Evolutionary conservation across 371 early-diverging fungal species (phyloP), one percentile per base, ranked within the genome.

Genomic region (Mortierella sp.): DNA sequence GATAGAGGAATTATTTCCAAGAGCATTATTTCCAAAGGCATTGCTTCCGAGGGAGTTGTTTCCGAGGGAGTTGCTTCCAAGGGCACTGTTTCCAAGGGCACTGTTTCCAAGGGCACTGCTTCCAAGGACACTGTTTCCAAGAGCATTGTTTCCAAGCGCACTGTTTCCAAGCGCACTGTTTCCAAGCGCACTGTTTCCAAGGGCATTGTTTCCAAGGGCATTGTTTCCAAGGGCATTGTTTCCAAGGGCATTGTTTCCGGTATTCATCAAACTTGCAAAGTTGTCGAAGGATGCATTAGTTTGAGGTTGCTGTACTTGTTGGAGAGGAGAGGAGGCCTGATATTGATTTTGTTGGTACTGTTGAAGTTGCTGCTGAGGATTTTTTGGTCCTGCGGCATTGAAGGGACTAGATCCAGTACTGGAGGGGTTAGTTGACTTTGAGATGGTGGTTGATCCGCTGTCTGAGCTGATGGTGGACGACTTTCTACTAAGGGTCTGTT

Each of bases 391-490:
- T 11, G 62, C 71, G 32, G 64, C 58, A 40, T 67, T 63, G 53
- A 76, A 70, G 6, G 71, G 80, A 50, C 70, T 79, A n/a, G 75
- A 70, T 67, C 50, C 72, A 40, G 71, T 45, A 36, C 77, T 77
- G 10, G 77, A 77, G 21, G 58, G 74, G 41, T 74, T 74, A 11
- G 80, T 79, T 24, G 74, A 74, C 55, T 71, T 79, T 15, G 80
- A 74, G 33, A 74, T 28, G 45, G 65, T 73, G 16, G 74, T 74
- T 57, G 80, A 79, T 67, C 80, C 80, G 53, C 80, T 79, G 69
- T 79, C 80, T 1, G 80, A 74, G 69, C 80, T 79, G 43, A 79
- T 63, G 22, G 70, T 71, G 5, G 80, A 79, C 8, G 80, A 79
- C 58, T 79, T 79, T 65, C 80, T 79, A 65, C 80, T 79, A 22